Base-by-base conservation (phyloP, 2,329 filamentous ascomycete genomes). In the Cladosporium sp. region DNA sequence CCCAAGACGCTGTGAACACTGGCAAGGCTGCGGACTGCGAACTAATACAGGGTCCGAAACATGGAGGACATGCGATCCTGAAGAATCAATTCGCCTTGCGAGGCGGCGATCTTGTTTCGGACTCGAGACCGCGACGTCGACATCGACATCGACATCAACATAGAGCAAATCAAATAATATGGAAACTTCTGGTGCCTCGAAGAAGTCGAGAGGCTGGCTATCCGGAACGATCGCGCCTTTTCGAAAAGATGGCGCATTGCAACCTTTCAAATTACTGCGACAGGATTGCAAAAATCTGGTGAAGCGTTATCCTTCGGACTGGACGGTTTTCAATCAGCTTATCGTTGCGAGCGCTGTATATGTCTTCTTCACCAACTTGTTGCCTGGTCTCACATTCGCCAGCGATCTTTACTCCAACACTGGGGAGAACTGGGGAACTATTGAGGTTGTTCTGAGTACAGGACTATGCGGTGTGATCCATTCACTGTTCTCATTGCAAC, bases 371-470 rank as follows among this genome's bases (percentile, higher is more conserved):
- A 89, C 86, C 31, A 89, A 89, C 72, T 79, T 89, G 6, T 75
- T 90, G 12, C 88, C 88, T 0, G 87, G 88, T 1, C 89, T 89
- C 71, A 89, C 87, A 0, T 89, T 89, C 75, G 87, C 87, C 0
- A 87, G 84, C 73, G 88, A 89, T 73, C 75, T 89, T 65, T 88
- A 87, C 72, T 83, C 84, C 5, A 76, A 87, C 68, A 89, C 87
- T 0, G 87, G 87, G 16, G 78, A 83, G 71, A 87, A 84, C 31
- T 89, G 87, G 85, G 87, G 87, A 0, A 87, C 87, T 0, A 88
- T 89, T 62, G 88, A 89, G 72, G 86, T 89, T 8, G 86, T 90
- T 1, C 85, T 89, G 65, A 88, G 86, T 69, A 89, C 87, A 2
- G 87, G 86, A 0, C 75, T 90, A 1, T 89, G 87, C 74, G 86